Base-by-base conservation (phyloP, 495 filamentous ascomycete species). In the Friedmanniomyces endolithicus region DNA sequence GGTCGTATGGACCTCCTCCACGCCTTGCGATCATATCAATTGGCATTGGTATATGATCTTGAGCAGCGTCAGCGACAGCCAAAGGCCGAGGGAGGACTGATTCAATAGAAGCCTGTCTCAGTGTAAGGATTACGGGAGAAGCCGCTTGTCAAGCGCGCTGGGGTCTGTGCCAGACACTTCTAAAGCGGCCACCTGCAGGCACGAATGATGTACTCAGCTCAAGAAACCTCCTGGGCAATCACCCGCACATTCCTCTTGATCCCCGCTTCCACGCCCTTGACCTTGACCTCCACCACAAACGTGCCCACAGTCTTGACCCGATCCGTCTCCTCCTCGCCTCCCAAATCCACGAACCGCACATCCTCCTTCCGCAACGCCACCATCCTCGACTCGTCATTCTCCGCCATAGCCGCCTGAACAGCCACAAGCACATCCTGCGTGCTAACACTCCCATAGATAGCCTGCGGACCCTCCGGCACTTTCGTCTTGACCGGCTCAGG, bases 361-460 rank as follows among this genome's bases (percentile, higher is more conserved):
- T 83, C 72, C 50, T 78, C 75, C 11, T 78, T 68, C 0, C 55
- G 57, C 1, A 83, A 44, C 14, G 74, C 68, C 1, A 83, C 66
- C n/a, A 71, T 65, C 9, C 67, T 65, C 31, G 74, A 77, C 59
- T 78, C 72, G 31, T 72, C 67, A 40, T 74, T 70, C 31, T 68
- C 64, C 23, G 68, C 70, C 53, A 82, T 65, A 6, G 74, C 57
- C 31, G 69, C 68, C 48, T 69, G 71, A 39, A 82, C 67, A 31
- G 68, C 72, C 11, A 67, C 56, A 19, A 67, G 71, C 41, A 83
- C 72, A 65, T 83, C 80, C 4, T 59, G 62, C 4, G 72, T 72
- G 14, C 75, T 71, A 24, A 83, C 78, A 2, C 77, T 79, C 14
- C 80, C 80, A 53, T 76, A 79, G 44, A 83, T 81, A 20, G 68